These are phyloP conservation scores for Tetrahymena elliotti DNA, from an alignment of 73 alveolate species.

Conservation along the genomic window DNA sequence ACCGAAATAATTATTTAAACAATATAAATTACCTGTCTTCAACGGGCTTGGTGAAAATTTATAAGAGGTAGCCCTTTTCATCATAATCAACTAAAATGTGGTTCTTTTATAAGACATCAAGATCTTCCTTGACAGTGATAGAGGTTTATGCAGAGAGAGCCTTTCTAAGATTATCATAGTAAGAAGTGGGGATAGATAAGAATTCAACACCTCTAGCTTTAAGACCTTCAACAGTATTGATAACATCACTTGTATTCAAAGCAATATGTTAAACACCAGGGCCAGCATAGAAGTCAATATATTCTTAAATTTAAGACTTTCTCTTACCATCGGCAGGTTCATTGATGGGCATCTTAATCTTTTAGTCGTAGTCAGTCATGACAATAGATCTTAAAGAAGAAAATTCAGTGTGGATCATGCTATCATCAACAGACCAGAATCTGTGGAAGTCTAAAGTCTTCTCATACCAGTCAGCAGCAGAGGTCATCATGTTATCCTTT, in stretches of 20 bases:
- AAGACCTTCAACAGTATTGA: slow-evolving; percentile 53
- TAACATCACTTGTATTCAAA: slow-evolving; percentile 53
- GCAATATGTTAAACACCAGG: slow-evolving; percentile 84
- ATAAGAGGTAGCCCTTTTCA: slow-evolving; percentile 63
- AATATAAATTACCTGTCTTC: slow-evolving; percentile 38
- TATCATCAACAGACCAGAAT: slow-evolving; percentile 84
- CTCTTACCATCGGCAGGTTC: slow-evolving; percentile 87
- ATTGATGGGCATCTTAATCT: slow-evolving; percentile 83
- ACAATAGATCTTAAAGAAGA: slow-evolving; percentile 77
- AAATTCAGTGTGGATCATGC: slow-evolving; percentile 78
- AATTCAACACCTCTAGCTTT: slow-evolving; percentile 80
- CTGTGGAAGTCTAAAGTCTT: slow-evolving; percentile 83
- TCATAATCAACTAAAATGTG: slow-evolving; percentile 70
- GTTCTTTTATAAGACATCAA: slow-evolving; percentile 54
- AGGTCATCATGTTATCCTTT: slow-evolving; percentile 1
- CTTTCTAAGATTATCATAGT: slow-evolving; percentile 76
- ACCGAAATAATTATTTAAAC: neutral
- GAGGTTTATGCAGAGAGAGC: slow-evolving; percentile 49
- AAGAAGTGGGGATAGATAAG: slow-evolving; percentile 70
- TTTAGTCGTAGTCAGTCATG: slow-evolving; percentile 77
- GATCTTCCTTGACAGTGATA: slow-evolving; percentile 58
- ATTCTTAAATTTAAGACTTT: slow-evolving; percentile 78
- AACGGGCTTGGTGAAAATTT: slow-evolving; percentile 80
- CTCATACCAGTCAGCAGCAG: slow-evolving; percentile 83
- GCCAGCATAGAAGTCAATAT: slow-evolving; percentile 80